These are phyloP conservation scores for Zygnema circumcarinatum DNA, from an alignment of 139 green algal species.

Conservation along the genomic window DNA sequence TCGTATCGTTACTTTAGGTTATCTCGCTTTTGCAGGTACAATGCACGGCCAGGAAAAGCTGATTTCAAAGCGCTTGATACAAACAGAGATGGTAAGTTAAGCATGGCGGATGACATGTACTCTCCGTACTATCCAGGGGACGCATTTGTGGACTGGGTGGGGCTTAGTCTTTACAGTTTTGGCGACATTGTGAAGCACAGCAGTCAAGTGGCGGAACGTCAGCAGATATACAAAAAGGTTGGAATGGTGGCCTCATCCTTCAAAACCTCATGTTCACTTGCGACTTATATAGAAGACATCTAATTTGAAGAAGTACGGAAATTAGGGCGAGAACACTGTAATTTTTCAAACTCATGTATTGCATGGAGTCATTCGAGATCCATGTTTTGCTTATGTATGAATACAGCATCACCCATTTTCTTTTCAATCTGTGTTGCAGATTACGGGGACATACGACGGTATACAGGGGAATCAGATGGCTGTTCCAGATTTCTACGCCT, in stretches of 20 bases:
- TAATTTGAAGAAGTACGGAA: too few relatives aligned
- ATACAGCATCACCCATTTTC: too few relatives aligned
- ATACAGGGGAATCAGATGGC: not conserved
- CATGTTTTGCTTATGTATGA: too few relatives aligned
- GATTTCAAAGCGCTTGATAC: constrained; percentile 34
- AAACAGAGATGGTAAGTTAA: constrained; percentile 27
- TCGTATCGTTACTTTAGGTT: too few relatives aligned
- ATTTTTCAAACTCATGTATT: too few relatives aligned
- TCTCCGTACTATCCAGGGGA: constrained; percentile 36
- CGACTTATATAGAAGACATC: not conserved
- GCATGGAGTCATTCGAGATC: too few relatives aligned
- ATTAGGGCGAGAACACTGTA: too few relatives aligned
- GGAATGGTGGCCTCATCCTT: not conserved
- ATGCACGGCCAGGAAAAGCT: not conserved
- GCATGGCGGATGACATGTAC: constrained; percentile 41
- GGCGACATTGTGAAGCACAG: not conserved
- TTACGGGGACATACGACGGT: not conserved
- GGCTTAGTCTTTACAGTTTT: constrained; percentile 11
- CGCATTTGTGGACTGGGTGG: constrained; percentile 21
- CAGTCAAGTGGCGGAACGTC: not conserved
- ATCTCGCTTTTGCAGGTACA: too few relatives aligned
- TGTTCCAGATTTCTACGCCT: constrained; percentile 22
- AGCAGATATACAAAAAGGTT: not conserved
- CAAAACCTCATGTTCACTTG: not conserved
- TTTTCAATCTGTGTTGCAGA: not conserved